A percentile compares a stretch with the other conserved stretches of the same genome.
phyloP scores from a whole-genome alignment of 2,329 filamentous ascomycete species.

The Sporothrix pallida region DNA sequence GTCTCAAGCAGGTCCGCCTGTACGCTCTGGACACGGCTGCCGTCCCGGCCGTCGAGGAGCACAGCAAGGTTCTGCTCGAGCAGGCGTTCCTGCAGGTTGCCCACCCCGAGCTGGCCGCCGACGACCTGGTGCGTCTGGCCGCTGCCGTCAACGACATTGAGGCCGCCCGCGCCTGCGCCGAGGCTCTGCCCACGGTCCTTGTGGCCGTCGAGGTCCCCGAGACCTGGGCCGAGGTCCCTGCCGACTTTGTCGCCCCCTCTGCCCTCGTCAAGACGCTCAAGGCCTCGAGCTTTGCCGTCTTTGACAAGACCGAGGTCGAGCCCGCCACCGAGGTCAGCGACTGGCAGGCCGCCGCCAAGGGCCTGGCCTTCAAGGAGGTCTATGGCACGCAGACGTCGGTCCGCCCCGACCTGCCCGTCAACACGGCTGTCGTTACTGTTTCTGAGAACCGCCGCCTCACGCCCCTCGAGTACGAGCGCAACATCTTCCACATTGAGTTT shows the following conservation, averaged over 20 bases:
- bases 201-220: conserved; percentile 77
- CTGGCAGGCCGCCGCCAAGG: conserved; percentile 87
- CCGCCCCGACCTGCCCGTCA: conserved; percentile 82
- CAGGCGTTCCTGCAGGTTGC: conserved; percentile 83
- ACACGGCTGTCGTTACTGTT: conserved; percentile 86
- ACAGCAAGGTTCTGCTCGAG: conserved; percentile 72
- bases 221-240: conserved; percentile 75
- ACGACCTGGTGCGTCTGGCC: conserved; percentile 70
- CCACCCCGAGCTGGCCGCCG: conserved; percentile 66
- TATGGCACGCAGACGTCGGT: conserved; percentile 76
- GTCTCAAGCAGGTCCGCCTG: conserved; percentile 72
- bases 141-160: conserved; percentile 57
- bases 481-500: conserved; percentile 99
- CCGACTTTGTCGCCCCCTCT: conserved; percentile 58
- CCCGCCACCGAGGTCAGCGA: conserved; percentile 68
- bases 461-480: conserved; percentile 86
- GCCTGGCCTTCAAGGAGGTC: conserved; percentile 91
- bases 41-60: conserved; percentile 70
- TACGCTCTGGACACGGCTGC: conserved; percentile 75
- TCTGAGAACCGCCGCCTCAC: conserved; percentile 96
- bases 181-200: conserved; percentile 72
- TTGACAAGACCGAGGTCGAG: conserved; percentile 77
- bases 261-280: conserved; percentile 68
- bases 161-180: conserved; percentile 56
- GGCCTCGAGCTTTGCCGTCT: conserved; percentile 80